These are phyloP conservation scores for Lotmaria passim DNA, from an alignment of 208 protist species.

Conservation along the genomic window DNA sequence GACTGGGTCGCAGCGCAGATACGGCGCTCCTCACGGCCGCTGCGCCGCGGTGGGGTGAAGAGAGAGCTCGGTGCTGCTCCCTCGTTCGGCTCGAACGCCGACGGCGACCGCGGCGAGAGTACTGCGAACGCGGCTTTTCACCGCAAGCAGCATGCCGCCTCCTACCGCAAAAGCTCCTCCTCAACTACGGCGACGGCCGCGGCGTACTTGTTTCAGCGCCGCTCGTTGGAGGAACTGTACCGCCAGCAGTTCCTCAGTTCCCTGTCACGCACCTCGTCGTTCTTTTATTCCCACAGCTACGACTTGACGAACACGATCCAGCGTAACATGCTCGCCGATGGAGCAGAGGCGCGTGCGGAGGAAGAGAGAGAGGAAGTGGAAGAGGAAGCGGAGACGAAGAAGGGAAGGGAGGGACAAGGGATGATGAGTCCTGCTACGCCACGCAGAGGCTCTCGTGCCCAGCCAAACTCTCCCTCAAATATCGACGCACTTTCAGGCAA, in stretches of 20 bases:
- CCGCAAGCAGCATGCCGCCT: background rate
- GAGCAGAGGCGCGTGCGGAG: background rate
- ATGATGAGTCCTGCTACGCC: too few species aligned
- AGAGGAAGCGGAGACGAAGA: background rate
- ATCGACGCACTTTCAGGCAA: too few species aligned
- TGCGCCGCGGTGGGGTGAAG: conserved; percentile 1
- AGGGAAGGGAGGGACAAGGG: too few species aligned
- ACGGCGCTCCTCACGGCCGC: conserved; percentile 2
- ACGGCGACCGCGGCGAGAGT: too few species aligned
- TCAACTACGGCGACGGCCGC: conserved; percentile 12
- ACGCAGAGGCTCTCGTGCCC: too few species aligned
- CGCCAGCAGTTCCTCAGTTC: conserved; percentile 66
- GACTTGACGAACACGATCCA: conserved; percentile 96
- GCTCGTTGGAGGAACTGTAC: conserved; percentile 67
- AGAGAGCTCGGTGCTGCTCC: too few species aligned
- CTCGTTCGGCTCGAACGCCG: too few species aligned
- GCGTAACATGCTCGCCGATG: conserved; percentile 83
- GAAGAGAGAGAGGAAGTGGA: background rate
- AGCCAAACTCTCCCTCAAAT: too few species aligned
- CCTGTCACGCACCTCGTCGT: conserved; percentile 73
- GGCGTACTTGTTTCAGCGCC: conserved; percentile 29
- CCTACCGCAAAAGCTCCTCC: background rate
- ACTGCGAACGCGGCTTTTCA: too few species aligned
- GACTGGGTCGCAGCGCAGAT: conserved; percentile 21
- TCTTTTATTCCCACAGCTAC: conserved; percentile 97